Conservation (phyloP, 352 stramenopile genomes). For the Elongisporangium prolatum region DNA sequence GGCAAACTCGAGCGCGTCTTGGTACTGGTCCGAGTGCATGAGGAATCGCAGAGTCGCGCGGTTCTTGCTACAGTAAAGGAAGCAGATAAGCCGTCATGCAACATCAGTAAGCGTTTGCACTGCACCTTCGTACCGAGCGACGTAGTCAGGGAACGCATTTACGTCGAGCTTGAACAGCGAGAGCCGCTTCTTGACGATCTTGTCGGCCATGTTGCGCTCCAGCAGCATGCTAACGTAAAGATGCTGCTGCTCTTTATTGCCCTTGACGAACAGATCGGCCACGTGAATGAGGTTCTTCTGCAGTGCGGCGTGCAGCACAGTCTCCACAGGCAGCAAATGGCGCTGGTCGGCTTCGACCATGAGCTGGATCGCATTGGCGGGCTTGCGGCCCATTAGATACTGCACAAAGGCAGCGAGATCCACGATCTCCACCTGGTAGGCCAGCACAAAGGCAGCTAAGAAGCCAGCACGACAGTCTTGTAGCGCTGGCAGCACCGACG, state of each 20-base stretch:
- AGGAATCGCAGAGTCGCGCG: slow-evolving; percentile 52
- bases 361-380: slow-evolving; percentile 35
- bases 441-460: slow-evolving; percentile 33
- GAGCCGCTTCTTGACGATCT: slow-evolving; percentile 71
- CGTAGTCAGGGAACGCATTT: slow-evolving; percentile 51
- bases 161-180: slow-evolving; percentile 47
- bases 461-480: slow-evolving; percentile 24
- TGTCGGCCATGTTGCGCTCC: slow-evolving; percentile 35
- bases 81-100: slow-evolving; percentile 1
- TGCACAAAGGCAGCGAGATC: slow-evolving; percentile 27
- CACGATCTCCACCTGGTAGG: slow-evolving; percentile 28
- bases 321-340: slow-evolving; percentile 30
- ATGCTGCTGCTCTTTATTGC: slow-evolving; percentile 26
- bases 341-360: slow-evolving; percentile 39
- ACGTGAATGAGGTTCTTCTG: slow-evolving; percentile 48
- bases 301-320: slow-evolving; percentile 34
- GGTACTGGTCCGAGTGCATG: slow-evolving; percentile 52
- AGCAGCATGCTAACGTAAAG: slow-evolving; percentile 54
- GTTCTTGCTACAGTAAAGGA: slow-evolving; percentile 20
- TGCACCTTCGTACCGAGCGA: slow-evolving; percentile 27
- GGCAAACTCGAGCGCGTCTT: slow-evolving; percentile 46
- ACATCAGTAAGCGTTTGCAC: background rate
- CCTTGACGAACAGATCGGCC: slow-evolving; percentile 51
- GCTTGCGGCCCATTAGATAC: slow-evolving; percentile 18
- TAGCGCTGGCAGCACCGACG: slow-evolving; percentile 33